A percentile compares a stretch with the other conserved stretches of the same genome.
These are phyloP conservation scores for Apiospora arundinis DNA, from an alignment of 2,329 filamentous ascomycete genomes.

Conservation along the genomic window DNA sequence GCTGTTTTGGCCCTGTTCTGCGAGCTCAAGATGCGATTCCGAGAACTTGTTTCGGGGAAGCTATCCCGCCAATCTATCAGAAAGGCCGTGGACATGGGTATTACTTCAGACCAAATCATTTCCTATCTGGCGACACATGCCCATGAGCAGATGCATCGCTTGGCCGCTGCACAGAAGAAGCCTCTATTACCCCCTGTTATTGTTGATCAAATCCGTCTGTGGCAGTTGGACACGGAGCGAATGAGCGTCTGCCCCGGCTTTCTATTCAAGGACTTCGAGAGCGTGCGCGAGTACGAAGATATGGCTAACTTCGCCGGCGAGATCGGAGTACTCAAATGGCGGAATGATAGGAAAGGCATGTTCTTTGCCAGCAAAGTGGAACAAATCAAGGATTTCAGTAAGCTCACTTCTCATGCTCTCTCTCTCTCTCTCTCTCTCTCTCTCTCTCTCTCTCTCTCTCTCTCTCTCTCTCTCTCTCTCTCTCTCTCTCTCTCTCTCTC, in stretches of 20 bases:
- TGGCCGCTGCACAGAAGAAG: constrained; percentile 60
- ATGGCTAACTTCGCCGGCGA: constrained; percentile 83
- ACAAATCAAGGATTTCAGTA: constrained; percentile 77
- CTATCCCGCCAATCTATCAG: constrained; percentile 89
- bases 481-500: neutral
- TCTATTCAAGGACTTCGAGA: constrained; percentile 87
- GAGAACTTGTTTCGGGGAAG: constrained; percentile 91
- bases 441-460: neutral
- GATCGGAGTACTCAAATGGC: constrained; percentile 89
- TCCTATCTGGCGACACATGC: constrained; percentile 91
- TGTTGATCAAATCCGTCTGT: constrained; percentile 94
- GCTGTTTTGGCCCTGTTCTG: constrained; percentile 91
- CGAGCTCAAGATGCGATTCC: constrained; percentile 87
- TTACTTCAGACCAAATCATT: constrained; percentile 95
- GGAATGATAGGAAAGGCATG: constrained; percentile 76
- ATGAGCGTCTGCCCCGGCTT: constrained; percentile 87
- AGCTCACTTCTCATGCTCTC: neutral
- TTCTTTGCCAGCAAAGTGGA: constrained; percentile 95
- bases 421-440: neutral
- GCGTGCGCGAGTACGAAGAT: constrained; percentile 71
- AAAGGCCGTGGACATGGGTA: constrained; percentile 85
- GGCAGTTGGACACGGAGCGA: constrained; percentile 96
- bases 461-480: neutral
- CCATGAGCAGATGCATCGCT: constrained; percentile 88
- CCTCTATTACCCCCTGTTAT: constrained; percentile 92